Conservation (phyloP, 148 eudicot species). For the Cornus suecica region DNA sequence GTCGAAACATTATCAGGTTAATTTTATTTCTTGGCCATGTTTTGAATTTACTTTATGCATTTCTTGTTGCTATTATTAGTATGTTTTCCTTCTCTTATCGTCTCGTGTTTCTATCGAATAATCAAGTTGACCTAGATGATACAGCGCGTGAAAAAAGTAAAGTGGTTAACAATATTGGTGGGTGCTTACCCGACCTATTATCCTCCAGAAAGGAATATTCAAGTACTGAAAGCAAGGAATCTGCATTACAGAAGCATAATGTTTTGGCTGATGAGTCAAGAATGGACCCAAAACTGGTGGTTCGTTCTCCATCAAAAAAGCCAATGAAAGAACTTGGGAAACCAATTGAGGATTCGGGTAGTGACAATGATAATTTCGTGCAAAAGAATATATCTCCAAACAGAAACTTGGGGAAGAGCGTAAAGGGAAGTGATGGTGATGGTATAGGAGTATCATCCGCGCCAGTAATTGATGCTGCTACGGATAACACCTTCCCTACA, state of each 20-base stretch:
- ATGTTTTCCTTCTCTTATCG: neutral
- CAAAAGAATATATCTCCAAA: conserved; percentile 20
- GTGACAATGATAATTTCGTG: conserved; percentile 26
- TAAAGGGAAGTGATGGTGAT: conserved; percentile 26
- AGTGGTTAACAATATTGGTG: conserved; percentile 25
- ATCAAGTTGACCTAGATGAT: conserved; percentile 43
- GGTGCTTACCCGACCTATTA: conserved; percentile 36
- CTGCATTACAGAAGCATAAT: conserved; percentile 26
- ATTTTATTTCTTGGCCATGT: conserved; percentile 11
- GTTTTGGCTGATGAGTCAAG: conserved; percentile 36
- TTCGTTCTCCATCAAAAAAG: conserved; percentile 33
- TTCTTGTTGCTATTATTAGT: conserved; percentile 1
- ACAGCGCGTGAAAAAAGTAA: conserved; percentile 37
- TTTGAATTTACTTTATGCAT: neutral
- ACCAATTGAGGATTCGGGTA: conserved; percentile 38
- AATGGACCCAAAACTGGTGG: conserved; percentile 28
- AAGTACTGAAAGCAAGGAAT: conserved; percentile 39
- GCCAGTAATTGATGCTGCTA: conserved; percentile 34
- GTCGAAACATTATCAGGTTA: conserved; percentile 85
- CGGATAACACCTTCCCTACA: conserved; percentile 64
- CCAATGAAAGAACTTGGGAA: conserved; percentile 36
- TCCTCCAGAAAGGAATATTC: conserved; percentile 37
- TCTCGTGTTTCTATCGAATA: conserved; percentile 17
- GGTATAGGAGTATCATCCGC: conserved; percentile 33
- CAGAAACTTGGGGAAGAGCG: conserved; percentile 24